Base-by-base conservation (phyloP, 23 red algal genomes). In the Gracilaria gracilis region DNA sequence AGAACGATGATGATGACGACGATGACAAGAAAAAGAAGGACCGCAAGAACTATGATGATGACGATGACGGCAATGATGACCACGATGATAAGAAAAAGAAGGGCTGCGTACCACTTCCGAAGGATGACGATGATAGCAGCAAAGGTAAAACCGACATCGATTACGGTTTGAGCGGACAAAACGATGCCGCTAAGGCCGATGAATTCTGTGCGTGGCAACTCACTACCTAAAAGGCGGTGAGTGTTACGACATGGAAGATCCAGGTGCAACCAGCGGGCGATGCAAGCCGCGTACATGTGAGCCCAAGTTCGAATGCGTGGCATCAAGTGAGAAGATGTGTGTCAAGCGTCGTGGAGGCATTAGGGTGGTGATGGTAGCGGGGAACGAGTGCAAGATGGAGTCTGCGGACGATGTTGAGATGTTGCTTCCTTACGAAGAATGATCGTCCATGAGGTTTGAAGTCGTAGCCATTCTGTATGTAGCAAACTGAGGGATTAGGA, bases 301-400 rank as follows among this genome's bases (percentile, higher is more conserved):
- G 25, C 40, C 72, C 40, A 77, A 77, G 27, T 77, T 77, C 42
- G 72, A 77, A 50, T 77, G 72, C 42, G 72, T 51, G 14, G 72
- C 38, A 16, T 46, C 38, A 27, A 20, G 72, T 3, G 42, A 31
- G 5, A 77, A n/a, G 6, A 51, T 50, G 46, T 77, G 72, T 50
- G 46, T 77, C n/a, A 77, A 77, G 34, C 72, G 72, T 50, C 38
- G 46, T 15, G 46, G 38, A 33, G 46, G 38, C 2, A 51, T 2
- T n/a, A 77, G 50, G 46, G 72, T 77, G 38, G 72, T 77, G 3
- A 77, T 77, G 72, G 72, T 77, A 9, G 13, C 40, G 12, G 42
- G 42, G 9, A 46, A 77, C 72, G 31, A 28, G 27, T 77, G 72
- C 72, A 77, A 51, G 72, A 37, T 28, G 4, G 42, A 49, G 28